Evolutionary conservation across 345 rosid genomes (phyloP), one percentile per base, ranked within the genome.

Genomic region (Kandelia obovata): DNA sequence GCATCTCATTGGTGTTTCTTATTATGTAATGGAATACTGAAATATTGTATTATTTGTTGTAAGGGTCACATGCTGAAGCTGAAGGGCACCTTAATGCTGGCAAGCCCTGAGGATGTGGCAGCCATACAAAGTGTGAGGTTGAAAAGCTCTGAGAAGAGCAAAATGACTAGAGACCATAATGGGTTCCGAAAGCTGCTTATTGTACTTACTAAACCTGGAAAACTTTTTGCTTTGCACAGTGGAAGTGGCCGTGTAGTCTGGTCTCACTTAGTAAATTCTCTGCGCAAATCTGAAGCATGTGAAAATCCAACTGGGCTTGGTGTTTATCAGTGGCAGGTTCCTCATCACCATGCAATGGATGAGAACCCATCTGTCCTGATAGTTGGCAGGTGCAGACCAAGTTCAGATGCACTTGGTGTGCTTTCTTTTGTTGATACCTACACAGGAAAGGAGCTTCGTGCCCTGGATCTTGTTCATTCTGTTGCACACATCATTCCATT

Each of bases 271-370:
- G 72, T 92, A 52, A 81, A 62, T 31, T 86, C 95, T 69, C 80
- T 86, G 8, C 88, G 78, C 73, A 79, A 85, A 73, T 85, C 96
- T 76, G 89, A 81, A 66, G 35, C 79, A 6, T 92, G 96, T 73
- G 77, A 72, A 68, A 75, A 67, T 66, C 96, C 92, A 59, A 77
- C 66, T 26, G 88, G 90, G 55, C 73, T 92, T 56, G 86, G 80
- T 70, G 47, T 96, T 77, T 92, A 85, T 73, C 91, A 83, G 71
- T 96, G 99, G 98, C 97, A 90, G 80, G 83, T 92, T 58, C 98
- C 99, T 65, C 99, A 96, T 87, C 98, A 95, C 74, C 97, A 90
- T 75, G 99, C 98, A 11, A 35, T 96, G 96, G 97, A 89, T 79
- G 85, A 82, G 77, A 96, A 96, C 76, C 99, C 99, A 58, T 86